phyloP scores from a whole-genome alignment of 1,139 yeast genomes.

The Chernovozyma sophiae-reginae region DNA sequence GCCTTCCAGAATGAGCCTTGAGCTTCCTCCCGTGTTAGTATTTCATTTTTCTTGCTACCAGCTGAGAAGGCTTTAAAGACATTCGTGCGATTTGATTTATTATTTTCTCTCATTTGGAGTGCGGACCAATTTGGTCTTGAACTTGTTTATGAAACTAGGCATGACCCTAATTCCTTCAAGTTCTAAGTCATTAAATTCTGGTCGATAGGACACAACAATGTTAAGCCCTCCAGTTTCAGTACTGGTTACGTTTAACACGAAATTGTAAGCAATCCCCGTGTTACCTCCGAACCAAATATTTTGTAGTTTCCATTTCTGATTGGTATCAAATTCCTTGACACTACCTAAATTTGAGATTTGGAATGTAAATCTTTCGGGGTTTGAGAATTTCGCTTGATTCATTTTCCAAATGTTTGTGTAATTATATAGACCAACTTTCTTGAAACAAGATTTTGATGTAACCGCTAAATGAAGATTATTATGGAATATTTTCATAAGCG shows the following conservation, averaged over 20 bases:
- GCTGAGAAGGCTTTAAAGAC: too few relatives aligned
- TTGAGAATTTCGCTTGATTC: constrained; percentile 9
- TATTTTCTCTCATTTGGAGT: too few relatives aligned
- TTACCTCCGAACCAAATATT: constrained; percentile 19
- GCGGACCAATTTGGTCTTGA: neutral
- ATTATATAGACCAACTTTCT: constrained; percentile 12
- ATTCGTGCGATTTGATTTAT: too few relatives aligned
- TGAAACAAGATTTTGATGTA: constrained; percentile 12
- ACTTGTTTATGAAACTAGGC: neutral
- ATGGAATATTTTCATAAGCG: constrained; percentile 14
- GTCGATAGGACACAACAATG: constrained; percentile 16
- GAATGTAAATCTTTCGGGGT: constrained; percentile 13
- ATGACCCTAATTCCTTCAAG: neutral
- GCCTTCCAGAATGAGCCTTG: too few relatives aligned
- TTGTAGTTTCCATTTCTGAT: constrained; percentile 10
- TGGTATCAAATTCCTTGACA: constrained; percentile 8
- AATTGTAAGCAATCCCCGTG: constrained; percentile 18
- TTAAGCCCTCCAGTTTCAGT: constrained; percentile 16
- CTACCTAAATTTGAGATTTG: constrained; percentile 21
- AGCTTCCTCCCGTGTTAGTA: too few relatives aligned
- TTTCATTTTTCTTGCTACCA: too few relatives aligned
- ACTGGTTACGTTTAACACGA: constrained; percentile 18
- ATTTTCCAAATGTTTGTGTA: constrained; percentile 13
- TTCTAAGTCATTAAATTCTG: constrained; percentile 11
- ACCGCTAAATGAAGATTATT: constrained; percentile 11